Percentiles rank a stretch among this genome's conserved stretches.
Conservation (phyloP, 371 early-diverging fungal species). For the Mortierella sp. region DNA sequence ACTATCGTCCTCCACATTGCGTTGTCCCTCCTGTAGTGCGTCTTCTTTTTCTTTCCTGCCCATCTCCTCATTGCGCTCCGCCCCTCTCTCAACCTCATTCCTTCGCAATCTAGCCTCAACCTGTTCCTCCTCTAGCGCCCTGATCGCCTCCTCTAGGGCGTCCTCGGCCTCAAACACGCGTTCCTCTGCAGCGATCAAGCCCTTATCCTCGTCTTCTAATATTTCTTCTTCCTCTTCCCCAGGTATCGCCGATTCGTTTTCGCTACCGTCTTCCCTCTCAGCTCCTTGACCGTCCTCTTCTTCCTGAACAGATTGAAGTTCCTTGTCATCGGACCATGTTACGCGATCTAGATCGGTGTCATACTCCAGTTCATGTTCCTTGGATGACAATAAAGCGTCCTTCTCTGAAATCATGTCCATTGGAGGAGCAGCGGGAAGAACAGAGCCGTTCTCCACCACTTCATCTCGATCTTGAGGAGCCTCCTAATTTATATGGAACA, state of each 20-base stretch:
- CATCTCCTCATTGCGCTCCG: neutral
- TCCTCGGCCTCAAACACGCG: constrained; percentile 6
- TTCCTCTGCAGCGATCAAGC: constrained; percentile 5
- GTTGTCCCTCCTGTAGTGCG: constrained; percentile 3
- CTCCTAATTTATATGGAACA: too few relatives aligned
- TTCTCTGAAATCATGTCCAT: too few relatives aligned
- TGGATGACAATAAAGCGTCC: too few relatives aligned
- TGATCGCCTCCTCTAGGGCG: constrained; percentile 11
- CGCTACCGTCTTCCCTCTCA: constrained; percentile 16
- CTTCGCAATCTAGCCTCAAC: neutral
- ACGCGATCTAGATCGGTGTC: neutral
- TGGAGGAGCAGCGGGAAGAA: too few relatives aligned
- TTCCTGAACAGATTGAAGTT: constrained; percentile 23
- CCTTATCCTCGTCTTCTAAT: neutral
- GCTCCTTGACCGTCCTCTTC: constrained; percentile 31
- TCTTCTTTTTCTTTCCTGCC: neutral
- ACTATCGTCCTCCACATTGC: neutral
- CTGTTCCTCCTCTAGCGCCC: constrained; percentile 1
- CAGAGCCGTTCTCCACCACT: too few relatives aligned
- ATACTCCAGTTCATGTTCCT: too few relatives aligned
- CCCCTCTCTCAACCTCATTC: neutral
- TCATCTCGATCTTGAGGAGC: too few relatives aligned
- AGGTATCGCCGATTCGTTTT: neutral
- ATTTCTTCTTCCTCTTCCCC: neutral
- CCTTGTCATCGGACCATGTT: constrained; percentile 8